Percentiles rank a stretch among this genome's conserved stretches.
These are phyloP conservation scores for Pinus taeda DNA, from an alignment of 75 land plant genomes.

Conservation along the genomic window DNA sequence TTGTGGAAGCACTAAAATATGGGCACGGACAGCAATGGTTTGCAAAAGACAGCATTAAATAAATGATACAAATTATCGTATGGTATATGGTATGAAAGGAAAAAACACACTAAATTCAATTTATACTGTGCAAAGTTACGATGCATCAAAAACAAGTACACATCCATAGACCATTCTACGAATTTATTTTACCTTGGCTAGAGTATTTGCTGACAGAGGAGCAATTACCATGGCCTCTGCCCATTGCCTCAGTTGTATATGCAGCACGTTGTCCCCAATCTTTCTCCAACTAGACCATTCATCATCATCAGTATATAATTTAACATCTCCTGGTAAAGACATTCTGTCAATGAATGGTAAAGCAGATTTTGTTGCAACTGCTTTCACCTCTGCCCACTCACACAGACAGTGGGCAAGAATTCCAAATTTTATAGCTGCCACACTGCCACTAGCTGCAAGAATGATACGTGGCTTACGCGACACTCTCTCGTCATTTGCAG, in stretches of 20 bases:
- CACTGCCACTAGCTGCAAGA: conserved; percentile 94
- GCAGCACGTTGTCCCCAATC: conserved; percentile 87
- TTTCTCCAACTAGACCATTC: conserved; percentile 93
- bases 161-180: not conserved
- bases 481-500: not conserved
- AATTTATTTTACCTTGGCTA: conserved; percentile 69
- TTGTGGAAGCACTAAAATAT: too few relatives aligned
- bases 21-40: too few relatives aligned
- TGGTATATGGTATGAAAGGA: not conserved
- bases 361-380: conserved; percentile 78
- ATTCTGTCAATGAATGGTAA: conserved; percentile 76
- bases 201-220: conserved; percentile 93
- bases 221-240: conserved; percentile 95
- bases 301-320: conserved; percentile 86
- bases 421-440: conserved; percentile 91
- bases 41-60: not conserved
- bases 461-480: conserved; percentile 66
- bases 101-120: not conserved
- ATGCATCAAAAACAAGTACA: not conserved
- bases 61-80: not conserved
- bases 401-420: conserved; percentile 67
- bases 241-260: conserved; percentile 92
- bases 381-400: conserved; percentile 95
- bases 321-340: conserved; percentile 60
- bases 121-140: too few relatives aligned